Evolutionary conservation across 768 basidiomycete species (phyloP), one percentile per base, ranked within the genome.

Genomic region (Boletus eberwhitei): DNA sequence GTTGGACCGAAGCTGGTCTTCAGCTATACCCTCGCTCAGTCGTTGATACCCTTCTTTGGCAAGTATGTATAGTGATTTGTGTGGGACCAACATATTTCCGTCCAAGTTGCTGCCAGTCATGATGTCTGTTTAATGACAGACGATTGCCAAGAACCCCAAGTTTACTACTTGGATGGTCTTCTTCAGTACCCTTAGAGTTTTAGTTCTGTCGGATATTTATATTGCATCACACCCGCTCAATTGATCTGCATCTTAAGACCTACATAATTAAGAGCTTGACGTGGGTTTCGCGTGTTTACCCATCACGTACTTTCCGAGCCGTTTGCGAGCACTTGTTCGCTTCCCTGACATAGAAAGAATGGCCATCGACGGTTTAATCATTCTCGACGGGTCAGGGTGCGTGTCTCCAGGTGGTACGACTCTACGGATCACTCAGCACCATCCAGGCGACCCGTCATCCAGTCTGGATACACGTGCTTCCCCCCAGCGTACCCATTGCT

Each of bases 1-100:
- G 94, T 98, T 36, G 95, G 94, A 48, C 96, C 96, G 38, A 98
- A 98, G 76, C 85, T 98, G 35, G 93, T 98, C 63, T 98, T 98
- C 82, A 93, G 91, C 64, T 98, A 96, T 77, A 98, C 96, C 46
- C 82, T 98, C 4, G 96, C 96, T 12, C 96, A 98, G 73, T 90
- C 88, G 17, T 78, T 98, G 71, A 98, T 98, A 77, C 95, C 95
- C 43, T 75, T 87, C 64, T 97, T 95, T 74, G 82, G 86, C 40
- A 84, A 91, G 71, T 95, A 90, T 71, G 90, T 91, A 58, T 91
- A 68, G 48, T 47, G 46, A 26, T 8, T 11, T 14, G 24, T 29
- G 16, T 46, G 22, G 22, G 24, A 31, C 21, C 51, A 29, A 17
- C n/a, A 32, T 19, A 19, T 39, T 36, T 19, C 21, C 5, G 21